phyloP scores from a whole-genome alignment of 495 filamentous ascomycete species.

The Lindgomyces ingoldianus region DNA sequence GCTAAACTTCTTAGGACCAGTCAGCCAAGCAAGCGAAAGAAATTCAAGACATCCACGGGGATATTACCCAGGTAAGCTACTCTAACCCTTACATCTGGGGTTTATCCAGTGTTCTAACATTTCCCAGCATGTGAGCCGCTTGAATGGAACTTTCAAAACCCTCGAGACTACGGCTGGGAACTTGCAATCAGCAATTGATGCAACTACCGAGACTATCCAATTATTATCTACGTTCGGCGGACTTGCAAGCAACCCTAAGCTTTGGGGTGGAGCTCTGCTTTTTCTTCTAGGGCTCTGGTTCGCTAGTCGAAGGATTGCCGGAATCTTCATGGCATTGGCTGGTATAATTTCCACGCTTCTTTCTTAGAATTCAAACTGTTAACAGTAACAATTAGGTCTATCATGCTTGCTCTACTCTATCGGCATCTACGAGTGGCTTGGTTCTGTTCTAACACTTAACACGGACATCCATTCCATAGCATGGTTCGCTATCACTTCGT shows the following conservation, averaged over 20 bases:
- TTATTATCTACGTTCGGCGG: conserved; percentile 34
- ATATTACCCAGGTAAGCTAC: not conserved
- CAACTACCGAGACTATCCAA: conserved; percentile 44
- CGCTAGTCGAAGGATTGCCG: not conserved
- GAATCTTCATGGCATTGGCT: not conserved
- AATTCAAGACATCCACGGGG: not conserved
- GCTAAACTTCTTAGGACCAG: not conserved
- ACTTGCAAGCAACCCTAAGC: not conserved
- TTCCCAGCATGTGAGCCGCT: not conserved
- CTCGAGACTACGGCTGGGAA: conserved; percentile 46
- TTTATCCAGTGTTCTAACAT: not conserved
- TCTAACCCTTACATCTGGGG: not conserved
- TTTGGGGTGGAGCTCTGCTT: not conserved
- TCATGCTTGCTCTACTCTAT: not conserved
- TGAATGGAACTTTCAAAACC: conserved; percentile 27
- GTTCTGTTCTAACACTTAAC: too few species aligned
- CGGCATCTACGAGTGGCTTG: not conserved
- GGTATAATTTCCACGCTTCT: not conserved
- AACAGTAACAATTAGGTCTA: too few species aligned
- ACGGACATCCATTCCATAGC: too few species aligned
- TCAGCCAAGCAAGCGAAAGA: not conserved
- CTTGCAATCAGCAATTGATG: conserved; percentile 48
- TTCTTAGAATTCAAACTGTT: too few species aligned
- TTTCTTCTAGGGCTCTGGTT: not conserved
- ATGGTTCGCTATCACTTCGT: not conserved